Base-by-base conservation (phyloP, 2,329 filamentous ascomycete species). In the Aotearoamyces nothofagi region DNA sequence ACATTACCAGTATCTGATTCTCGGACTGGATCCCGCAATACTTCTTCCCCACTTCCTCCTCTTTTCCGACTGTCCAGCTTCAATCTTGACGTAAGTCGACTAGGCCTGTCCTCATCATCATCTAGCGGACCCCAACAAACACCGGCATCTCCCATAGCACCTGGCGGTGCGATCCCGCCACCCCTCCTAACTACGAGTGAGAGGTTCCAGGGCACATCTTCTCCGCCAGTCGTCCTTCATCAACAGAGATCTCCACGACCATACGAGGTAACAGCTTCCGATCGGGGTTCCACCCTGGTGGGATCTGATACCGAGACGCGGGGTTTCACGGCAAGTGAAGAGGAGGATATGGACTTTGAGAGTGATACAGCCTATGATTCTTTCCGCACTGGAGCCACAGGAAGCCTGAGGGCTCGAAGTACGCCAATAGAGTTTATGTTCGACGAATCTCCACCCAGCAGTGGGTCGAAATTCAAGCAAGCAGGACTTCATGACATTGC, bases 331-430 rank as follows among this genome's bases (percentile, higher is more conserved):
- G 81, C 71, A 8, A 68, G 67, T 13, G 78, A 83, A 33, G 79
- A 83, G 31, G 76, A 82, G 42, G 79, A 83, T 42, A 74, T 71
- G n/a, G 78, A 83, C 47, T 71, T 77, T 44, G 76, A 73, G 53
- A 83, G 78, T 49, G 79, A 86, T 42, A 80, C 72, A 11, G 62
- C 78, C 32, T 84, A 73, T 51, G 80, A 86, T 55, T 84, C 79
- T 16, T 54, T 83, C 40, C 73, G 77, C 30, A 84, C 79, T 10
- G 62, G 67, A 34, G 74, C 67, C 22, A 82, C 78, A 7, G 65
- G 67, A 36, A 77, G 73, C 36, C 62, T 67, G 30, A 69, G 73
- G 34, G 68, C 70, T 17, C 64, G 72, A 26, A 72, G 81, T 46
- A 78, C 76, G 15, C 77, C 78, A 10, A 57, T 84, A 27, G 78